These are phyloP conservation scores for Lyophyllum decastes DNA, from an alignment of 768 basidiomycete species.

Conservation along the genomic window DNA sequence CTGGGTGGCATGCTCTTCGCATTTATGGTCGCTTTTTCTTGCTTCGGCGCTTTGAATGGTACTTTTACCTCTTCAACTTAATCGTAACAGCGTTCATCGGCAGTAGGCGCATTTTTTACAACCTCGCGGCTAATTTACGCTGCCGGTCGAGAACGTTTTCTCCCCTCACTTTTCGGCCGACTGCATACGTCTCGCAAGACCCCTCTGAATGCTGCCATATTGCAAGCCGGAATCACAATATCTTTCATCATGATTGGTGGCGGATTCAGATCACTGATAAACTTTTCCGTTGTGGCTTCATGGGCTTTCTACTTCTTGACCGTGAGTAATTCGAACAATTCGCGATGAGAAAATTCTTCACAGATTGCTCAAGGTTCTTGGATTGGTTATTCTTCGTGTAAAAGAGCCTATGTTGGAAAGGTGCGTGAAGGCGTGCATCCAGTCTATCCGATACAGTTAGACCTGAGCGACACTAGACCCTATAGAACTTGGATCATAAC, in stretches of 20 bases:
- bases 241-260: conserved; percentile 84
- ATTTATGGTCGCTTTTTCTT: conserved; percentile 89
- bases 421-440: conserved; percentile 23
- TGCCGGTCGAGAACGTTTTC: conserved; percentile 84
- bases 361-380: conserved; percentile 62
- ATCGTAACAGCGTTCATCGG: conserved; percentile 5
- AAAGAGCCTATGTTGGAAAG: conserved; percentile 90
- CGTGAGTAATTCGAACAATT: conserved; percentile 39
- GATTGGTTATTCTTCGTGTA: conserved; percentile 82
- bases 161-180: conserved; percentile 82
- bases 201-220: conserved; percentile 83
- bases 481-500: conserved; percentile 93
- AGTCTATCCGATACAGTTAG: not conserved
- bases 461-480: conserved; percentile 56
- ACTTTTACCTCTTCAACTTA: conserved; percentile 5
- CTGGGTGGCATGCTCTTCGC: conserved; percentile 89
- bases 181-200: conserved; percentile 77
- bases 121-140: conserved; percentile 85
- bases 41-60: conserved; percentile 95
- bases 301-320: conserved; percentile 91
- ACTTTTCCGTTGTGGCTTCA: conserved; percentile 84
- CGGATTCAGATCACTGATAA: conserved; percentile 86
- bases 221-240: conserved; percentile 76
- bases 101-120: conserved; percentile 68
- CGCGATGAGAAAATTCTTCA: not conserved